Percentiles rank a stretch among this genome's conserved stretches.
phyloP scores from a whole-genome alignment of 2,329 filamentous ascomycete genomes.

The Pestalotiopsis sp. region DNA sequence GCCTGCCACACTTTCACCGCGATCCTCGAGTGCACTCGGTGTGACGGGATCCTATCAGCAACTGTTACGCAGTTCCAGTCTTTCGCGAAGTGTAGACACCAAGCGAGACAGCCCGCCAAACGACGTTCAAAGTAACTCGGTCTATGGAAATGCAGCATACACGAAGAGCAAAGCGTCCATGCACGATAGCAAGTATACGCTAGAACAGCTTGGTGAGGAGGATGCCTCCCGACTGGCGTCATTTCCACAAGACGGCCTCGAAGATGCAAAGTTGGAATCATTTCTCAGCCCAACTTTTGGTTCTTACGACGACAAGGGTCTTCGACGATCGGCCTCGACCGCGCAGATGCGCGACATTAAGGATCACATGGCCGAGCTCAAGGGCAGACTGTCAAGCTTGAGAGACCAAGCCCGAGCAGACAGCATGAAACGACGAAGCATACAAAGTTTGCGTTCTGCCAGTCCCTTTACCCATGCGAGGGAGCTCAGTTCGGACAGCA shows the following conservation, averaged over 20 bases:
- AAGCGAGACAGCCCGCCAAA: conserved; percentile 33
- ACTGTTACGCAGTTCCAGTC: conserved; percentile 37
- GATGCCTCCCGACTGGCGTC: conserved; percentile 34
- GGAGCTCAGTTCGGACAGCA: conserved; percentile 12
- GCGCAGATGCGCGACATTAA: conserved; percentile 72
- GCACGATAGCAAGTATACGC: conserved; percentile 39
- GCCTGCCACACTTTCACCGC: conserved; percentile 44
- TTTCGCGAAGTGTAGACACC: conserved; percentile 41
- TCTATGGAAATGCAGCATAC: conserved; percentile 21
- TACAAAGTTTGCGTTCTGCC: conserved; percentile 72
- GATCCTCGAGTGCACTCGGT: conserved; percentile 65
- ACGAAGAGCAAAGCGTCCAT: conserved; percentile 37
- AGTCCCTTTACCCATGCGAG: conserved; percentile 75
- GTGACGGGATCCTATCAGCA: conserved; percentile 60
- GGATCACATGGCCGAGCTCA: conserved; percentile 82
- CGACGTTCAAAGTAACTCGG: conserved; percentile 19
- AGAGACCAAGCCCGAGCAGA: conserved; percentile 79
- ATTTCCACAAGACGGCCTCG: conserved; percentile 21
- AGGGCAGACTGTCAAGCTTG: conserved; percentile 79
- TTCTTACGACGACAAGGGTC: conserved; percentile 42
- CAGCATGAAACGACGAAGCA: conserved; percentile 72
- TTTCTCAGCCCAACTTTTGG: conserved; percentile 48
- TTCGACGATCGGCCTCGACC: conserved; percentile 70
- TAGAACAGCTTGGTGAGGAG: conserved; percentile 57
- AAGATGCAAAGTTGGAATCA: conserved; percentile 33